These are phyloP conservation scores for Hypoxylon lienhwacheense DNA, from an alignment of 495 filamentous ascomycete genomes.

Conservation along the genomic window DNA sequence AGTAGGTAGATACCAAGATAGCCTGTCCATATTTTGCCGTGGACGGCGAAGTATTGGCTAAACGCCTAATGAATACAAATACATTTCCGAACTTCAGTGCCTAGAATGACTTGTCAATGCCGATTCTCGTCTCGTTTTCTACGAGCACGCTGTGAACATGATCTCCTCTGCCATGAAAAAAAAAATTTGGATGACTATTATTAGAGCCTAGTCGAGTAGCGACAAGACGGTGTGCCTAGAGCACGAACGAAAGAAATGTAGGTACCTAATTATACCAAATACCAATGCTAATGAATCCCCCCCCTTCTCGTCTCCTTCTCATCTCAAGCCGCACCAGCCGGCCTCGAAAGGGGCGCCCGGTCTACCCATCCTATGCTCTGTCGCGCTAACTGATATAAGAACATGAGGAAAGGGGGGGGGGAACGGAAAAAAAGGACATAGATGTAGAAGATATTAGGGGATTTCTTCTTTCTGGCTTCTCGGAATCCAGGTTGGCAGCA, in stretches of 20 bases:
- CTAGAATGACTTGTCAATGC: constrained; percentile 15
- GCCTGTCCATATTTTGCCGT: constrained; percentile 5
- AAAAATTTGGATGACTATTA: not conserved
- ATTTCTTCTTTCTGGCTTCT: too few species aligned
- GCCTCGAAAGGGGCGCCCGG: constrained; percentile 17
- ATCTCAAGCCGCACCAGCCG: constrained; percentile 12
- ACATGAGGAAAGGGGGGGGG: not conserved
- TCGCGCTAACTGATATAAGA: too few species aligned
- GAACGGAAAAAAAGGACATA: not conserved
- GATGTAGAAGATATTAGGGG: not conserved
- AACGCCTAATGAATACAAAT: constrained; percentile 15
- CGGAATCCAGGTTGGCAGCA: too few species aligned
- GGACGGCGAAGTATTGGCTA: constrained; percentile 4
- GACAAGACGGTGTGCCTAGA: not conserved
- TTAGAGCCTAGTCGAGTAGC: not conserved
- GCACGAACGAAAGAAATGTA: constrained; percentile 12
- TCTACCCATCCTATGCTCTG: constrained; percentile 25
- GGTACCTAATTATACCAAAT: constrained; percentile 23
- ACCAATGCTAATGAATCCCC: constrained; percentile 11
- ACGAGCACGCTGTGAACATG: not conserved
- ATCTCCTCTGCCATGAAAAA: not conserved
- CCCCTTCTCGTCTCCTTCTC: too few species aligned
- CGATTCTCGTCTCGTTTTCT: not conserved
- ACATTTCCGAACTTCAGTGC: constrained; percentile 2
- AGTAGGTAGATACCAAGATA: constrained; percentile 1